Conservation (phyloP, 2,329 filamentous ascomycete genomes). For the Colletotrichum camelliae region DNA sequence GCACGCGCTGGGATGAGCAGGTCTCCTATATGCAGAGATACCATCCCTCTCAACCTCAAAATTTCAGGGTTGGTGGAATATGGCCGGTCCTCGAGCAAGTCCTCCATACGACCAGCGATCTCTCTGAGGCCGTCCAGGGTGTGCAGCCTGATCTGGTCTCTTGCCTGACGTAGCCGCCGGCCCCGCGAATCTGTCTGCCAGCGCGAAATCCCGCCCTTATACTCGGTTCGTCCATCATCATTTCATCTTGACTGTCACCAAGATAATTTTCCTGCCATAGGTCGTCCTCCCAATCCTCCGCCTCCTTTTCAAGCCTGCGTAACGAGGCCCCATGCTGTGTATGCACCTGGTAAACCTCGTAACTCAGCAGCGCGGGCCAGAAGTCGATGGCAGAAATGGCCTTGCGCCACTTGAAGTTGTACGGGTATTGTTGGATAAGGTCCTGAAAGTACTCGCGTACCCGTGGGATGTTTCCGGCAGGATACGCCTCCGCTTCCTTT, state of each 20-base stretch:
- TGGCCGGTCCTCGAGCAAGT: conserved; percentile 70
- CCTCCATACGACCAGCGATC: conserved; percentile 74
- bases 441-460: conserved; percentile 73
- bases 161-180: conserved; percentile 30
- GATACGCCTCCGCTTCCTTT: conserved; percentile 20
- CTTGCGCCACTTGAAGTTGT: conserved; percentile 64
- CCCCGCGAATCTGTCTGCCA: conserved; percentile 20
- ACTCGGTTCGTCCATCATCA: conserved; percentile 26
- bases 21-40: conserved; percentile 78
- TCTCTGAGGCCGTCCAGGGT: conserved; percentile 65
- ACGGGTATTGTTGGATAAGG: conserved; percentile 78
- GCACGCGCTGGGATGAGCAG: conserved; percentile 53
- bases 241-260: conserved; percentile 21
- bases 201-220: conserved; percentile 23
- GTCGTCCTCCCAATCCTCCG: conserved; percentile 35
- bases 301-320: conserved; percentile 35
- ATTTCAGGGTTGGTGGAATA: conserved; percentile 73
- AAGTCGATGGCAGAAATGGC: conserved; percentile 74
- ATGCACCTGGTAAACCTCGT: conserved; percentile 80
- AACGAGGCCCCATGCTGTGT: conserved; percentile 58
- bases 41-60: conserved; percentile 74
- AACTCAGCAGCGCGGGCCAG: conserved; percentile 79
- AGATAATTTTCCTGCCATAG: conserved; percentile 1
- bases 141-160: conserved; percentile 48
- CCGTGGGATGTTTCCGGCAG: conserved; percentile 48